phyloP scores from a whole-genome alignment of 1,284 basidiomycete species.

The Fereydounia khargensis region DNA sequence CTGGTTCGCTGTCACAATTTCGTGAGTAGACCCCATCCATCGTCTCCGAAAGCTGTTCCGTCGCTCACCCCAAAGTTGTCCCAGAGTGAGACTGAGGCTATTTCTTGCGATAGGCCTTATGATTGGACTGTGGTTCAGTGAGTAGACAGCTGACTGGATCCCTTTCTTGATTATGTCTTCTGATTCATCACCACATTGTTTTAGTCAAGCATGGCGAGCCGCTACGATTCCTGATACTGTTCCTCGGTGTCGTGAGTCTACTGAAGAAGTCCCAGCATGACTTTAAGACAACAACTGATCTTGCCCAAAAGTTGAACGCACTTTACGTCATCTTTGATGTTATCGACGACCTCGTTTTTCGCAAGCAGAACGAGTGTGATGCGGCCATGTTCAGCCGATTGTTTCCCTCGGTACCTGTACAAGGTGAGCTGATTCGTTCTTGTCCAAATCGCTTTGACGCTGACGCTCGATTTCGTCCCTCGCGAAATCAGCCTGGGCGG shows the following conservation, averaged over 20 bases:
- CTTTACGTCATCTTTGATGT: background rate
- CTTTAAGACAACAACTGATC: background rate
- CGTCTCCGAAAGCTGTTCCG: no score
- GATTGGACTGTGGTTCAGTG: no score
- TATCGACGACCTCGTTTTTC: background rate
- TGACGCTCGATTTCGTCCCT: no score
- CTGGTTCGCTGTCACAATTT: no score
- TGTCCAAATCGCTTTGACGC: no score
- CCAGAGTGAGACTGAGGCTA: no score
- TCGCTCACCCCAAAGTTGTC: no score
- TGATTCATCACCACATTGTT: background rate
- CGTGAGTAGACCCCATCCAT: no score
- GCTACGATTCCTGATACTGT: background rate
- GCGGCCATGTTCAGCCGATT: background rate
- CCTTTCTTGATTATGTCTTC: no score
- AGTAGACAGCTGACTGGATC: background rate
- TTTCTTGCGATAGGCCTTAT: no score
- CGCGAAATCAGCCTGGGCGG: no score
- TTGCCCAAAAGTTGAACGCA: background rate
- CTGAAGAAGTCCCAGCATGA: background rate
- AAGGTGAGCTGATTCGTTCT: no score
- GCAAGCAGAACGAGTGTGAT: background rate
- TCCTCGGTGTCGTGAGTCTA: background rate
- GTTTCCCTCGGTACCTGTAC: background rate
- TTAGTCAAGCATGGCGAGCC: background rate